Evolutionary conservation across 2,329 filamentous ascomycete species (phyloP).

Genomic region (Meredithiella fracta): DNA sequence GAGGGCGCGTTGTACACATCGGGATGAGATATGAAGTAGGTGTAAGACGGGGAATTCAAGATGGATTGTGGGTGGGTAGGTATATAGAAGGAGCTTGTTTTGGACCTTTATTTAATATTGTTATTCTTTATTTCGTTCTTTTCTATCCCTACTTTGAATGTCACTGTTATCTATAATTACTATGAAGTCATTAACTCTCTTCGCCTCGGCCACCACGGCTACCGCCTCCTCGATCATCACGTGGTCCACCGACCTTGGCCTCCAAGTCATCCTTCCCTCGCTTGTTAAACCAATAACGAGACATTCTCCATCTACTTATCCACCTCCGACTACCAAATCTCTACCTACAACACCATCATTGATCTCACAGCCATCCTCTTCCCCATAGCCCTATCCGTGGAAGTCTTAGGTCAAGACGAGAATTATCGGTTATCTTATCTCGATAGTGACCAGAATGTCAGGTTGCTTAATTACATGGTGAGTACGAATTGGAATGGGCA

Average conservation of each 20-base stretch:
- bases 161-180: too few relatives aligned
- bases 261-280: not conserved
- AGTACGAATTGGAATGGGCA: too few relatives aligned
- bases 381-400: not conserved
- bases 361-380: too few relatives aligned
- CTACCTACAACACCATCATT: not conserved
- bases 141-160: not conserved
- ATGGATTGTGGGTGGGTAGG: too few relatives aligned
- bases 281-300: not conserved
- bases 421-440: not conserved
- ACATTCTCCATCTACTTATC: not conserved
- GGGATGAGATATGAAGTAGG: too few relatives aligned
- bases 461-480: not conserved
- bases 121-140: not conserved
- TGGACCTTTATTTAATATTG: too few relatives aligned
- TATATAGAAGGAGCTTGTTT: too few relatives aligned
- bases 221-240: not conserved
- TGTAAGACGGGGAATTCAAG: too few relatives aligned
- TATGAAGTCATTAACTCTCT: not conserved
- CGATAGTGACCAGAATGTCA: not conserved
- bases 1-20: too few relatives aligned
- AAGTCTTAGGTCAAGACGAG: not conserved
- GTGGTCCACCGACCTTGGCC: not conserved
- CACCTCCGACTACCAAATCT: not conserved
- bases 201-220: not conserved